These are phyloP conservation scores for Pseudocercospora fijiensis DNA, from an alignment of 2,329 filamentous ascomycete species.

Conservation along the genomic window DNA sequence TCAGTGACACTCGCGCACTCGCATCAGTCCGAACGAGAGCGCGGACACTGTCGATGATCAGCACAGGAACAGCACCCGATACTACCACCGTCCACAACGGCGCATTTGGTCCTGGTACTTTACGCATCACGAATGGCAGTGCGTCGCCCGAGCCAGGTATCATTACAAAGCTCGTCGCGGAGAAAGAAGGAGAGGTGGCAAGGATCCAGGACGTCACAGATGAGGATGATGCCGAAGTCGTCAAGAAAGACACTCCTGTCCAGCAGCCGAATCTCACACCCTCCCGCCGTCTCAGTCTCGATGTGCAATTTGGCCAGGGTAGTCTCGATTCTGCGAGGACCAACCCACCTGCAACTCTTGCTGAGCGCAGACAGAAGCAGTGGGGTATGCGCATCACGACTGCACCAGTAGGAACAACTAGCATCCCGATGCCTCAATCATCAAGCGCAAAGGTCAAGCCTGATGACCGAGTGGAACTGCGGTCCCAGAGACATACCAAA, in stretches of 20 bases:
- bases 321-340: background rate
- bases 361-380: conserved; percentile 15
- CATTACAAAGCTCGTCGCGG: conserved; percentile 16
- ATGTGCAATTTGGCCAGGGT: background rate
- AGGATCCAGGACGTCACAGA: conserved; percentile 5
- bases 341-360: conserved; percentile 2
- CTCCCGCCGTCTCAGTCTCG: conserved; percentile 11
- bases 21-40: background rate
- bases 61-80: conserved; percentile 43
- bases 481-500: conserved; percentile 2
- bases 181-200: conserved; percentile 4
- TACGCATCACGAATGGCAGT: conserved; percentile 49
- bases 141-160: conserved; percentile 47
- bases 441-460: background rate
- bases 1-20: conserved; percentile 12
- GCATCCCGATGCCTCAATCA: background rate
- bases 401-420: conserved; percentile 2
- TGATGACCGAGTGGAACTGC: background rate
- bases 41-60: conserved; percentile 27
- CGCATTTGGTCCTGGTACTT: conserved; percentile 44
- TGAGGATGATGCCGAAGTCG: background rate
- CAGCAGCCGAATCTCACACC: background rate
- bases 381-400: conserved; percentile 15
- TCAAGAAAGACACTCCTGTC: background rate
- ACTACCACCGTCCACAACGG: conserved; percentile 40